A percentile compares a stretch with the other conserved stretches of the same genome.
Evolutionary conservation across 768 basidiomycete species (phyloP).

Genomic region (Rhizopogon salebrosus): DNA sequence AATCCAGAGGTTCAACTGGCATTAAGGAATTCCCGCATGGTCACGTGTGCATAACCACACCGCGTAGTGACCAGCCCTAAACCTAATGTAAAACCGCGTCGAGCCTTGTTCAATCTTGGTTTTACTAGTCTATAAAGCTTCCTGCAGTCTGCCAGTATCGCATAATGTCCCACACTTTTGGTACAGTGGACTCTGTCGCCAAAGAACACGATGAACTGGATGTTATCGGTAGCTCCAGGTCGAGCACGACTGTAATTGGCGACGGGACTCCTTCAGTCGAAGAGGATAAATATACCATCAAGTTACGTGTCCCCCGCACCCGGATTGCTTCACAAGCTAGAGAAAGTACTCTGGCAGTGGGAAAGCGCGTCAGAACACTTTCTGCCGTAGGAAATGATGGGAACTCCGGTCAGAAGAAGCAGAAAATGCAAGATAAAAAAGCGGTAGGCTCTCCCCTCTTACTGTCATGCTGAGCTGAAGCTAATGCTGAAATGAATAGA

Average conservation of each 20-base stretch:
- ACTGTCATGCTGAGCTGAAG: neutral
- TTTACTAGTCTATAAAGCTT: neutral
- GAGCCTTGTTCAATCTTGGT: neutral
- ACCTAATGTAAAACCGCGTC: neutral
- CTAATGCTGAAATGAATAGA: constrained; percentile 21
- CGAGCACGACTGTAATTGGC: constrained; percentile 24
- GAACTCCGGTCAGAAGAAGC: constrained; percentile 20
- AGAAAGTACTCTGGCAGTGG: neutral
- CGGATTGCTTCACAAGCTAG: neutral
- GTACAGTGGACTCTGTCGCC: neutral
- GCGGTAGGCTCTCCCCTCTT: constrained; percentile 24
- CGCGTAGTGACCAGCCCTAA: constrained; percentile 1
- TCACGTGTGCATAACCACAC: too few species aligned
- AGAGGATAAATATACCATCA: constrained; percentile 1
- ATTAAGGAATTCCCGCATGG: too few species aligned
- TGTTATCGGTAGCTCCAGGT: constrained; percentile 18
- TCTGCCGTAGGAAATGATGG: neutral
- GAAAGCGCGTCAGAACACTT: constrained; percentile 16
- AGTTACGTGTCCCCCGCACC: constrained; percentile 9
- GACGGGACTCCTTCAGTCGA: constrained; percentile 20
- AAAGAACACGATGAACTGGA: constrained; percentile 23
- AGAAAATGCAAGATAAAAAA: constrained; percentile 33
- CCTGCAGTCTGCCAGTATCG: neutral
- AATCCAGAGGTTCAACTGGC: too few species aligned
- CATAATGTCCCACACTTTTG: neutral